These are phyloP conservation scores for Solanum virginianum DNA, from an alignment of 257 asterid genomes.

Conservation along the genomic window DNA sequence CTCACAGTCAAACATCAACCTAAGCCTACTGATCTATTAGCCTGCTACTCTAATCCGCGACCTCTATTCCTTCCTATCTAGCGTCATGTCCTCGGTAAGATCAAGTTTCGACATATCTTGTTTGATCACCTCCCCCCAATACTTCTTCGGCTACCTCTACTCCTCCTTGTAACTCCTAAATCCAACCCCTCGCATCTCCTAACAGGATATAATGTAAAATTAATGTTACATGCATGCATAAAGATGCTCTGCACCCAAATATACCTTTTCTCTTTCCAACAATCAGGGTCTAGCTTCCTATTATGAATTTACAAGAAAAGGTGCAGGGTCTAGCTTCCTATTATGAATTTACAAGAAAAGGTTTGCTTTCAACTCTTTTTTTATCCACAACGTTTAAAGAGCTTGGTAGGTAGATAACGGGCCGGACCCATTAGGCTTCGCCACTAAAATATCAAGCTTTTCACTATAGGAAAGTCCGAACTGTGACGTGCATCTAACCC, in stretches of 20 bases:
- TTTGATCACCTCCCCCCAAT: no score
- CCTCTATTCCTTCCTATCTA: no score
- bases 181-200: no score
- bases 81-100: no score
- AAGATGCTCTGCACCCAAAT: background rate
- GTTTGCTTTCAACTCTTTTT: background rate
- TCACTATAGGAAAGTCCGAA: background rate
- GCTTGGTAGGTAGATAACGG: background rate
- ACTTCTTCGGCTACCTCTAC: no score
- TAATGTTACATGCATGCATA: background rate
- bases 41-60: no score
- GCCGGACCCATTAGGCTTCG: background rate
- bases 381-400: background rate
- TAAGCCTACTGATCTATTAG: no score
- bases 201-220: background rate
- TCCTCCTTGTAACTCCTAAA: no score
- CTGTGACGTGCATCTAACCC: background rate
- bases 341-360: background rate
- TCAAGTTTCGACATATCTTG: no score
- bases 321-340: background rate
- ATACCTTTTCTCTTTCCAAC: no score
- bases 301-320: background rate
- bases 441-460: background rate
- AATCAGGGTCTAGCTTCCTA: background rate
- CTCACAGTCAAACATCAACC: no score